These are phyloP conservation scores for Lagerstroemia speciosa DNA, from an alignment of 345 rosid species.

Conservation along the genomic window DNA sequence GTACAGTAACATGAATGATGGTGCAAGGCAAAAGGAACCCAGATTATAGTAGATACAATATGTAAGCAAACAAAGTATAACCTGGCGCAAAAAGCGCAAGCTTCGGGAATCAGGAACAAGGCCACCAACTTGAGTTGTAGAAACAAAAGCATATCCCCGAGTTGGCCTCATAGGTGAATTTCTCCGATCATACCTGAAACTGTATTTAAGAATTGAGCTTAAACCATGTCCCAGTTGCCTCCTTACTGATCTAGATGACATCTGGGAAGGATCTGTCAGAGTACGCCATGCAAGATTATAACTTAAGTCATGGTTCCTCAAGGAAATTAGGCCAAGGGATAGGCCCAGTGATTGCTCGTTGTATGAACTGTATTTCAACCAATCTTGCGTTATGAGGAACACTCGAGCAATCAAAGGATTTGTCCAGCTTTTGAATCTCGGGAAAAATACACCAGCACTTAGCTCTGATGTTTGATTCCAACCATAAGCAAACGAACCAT, in stretches of 20 bases:
- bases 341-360: constrained; percentile 76
- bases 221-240: constrained; percentile 85
- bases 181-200: constrained; percentile 65
- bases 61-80: constrained; percentile 12
- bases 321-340: constrained; percentile 70
- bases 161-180: constrained; percentile 77
- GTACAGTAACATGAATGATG: background rate
- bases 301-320: constrained; percentile 56
- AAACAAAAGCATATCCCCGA: constrained; percentile 68
- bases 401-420: constrained; percentile 64
- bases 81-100: constrained; percentile 83
- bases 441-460: constrained; percentile 68
- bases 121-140: constrained; percentile 73
- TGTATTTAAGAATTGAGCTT: constrained; percentile 71
- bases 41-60: background rate
- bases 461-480: constrained; percentile 72
- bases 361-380: constrained; percentile 73
- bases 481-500: constrained; percentile 70
- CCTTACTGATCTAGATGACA: constrained; percentile 55
- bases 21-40: no score
- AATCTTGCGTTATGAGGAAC: constrained; percentile 75
- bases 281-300: constrained; percentile 74
- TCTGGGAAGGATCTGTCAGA: constrained; percentile 66
- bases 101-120: constrained; percentile 84
- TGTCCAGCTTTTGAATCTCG: constrained; percentile 50